phyloP scores from a whole-genome alignment of 2,329 filamentous ascomycete species.

The Exutisphaerella laricina region DNA sequence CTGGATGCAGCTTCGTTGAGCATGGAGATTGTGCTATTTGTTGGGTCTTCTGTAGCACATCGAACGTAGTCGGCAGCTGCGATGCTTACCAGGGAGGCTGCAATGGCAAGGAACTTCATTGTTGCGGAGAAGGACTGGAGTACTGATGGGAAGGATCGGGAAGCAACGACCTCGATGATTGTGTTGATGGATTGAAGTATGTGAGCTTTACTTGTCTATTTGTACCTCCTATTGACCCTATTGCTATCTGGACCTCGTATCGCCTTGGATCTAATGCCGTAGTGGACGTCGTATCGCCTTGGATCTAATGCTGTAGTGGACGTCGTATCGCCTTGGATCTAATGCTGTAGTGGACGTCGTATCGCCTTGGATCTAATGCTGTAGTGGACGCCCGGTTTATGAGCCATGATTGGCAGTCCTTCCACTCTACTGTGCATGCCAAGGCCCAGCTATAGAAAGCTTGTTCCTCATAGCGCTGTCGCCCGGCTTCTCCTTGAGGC shows the following conservation, averaged over 20 bases:
- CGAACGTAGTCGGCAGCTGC: constrained; percentile 8
- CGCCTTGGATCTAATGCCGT: not conserved
- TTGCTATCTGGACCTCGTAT: not conserved
- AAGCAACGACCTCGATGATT: not conserved
- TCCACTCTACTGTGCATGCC: not conserved
- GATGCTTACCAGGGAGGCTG: constrained; percentile 2
- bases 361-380: not conserved
- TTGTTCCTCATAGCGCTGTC: not conserved
- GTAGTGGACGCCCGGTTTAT: not conserved
- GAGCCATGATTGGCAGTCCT: not conserved
- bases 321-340: not conserved
- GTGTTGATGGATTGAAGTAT: not conserved
- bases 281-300: not conserved
- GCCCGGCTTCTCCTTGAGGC: not conserved
- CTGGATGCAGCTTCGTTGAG: constrained; percentile 5
- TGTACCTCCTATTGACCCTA: not conserved
- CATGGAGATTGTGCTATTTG: constrained; percentile 2
- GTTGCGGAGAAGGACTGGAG: not conserved
- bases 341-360: too few relatives aligned
- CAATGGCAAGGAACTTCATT: constrained; percentile 6
- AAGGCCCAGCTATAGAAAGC: too few relatives aligned
- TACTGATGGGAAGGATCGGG: not conserved
- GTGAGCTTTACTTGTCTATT: constrained; percentile 1
- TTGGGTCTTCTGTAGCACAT: constrained; percentile 7
- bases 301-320: too few relatives aligned